Percentiles rank a stretch among this genome's conserved stretches.
phyloP scores from a whole-genome alignment of 176 grass and related monocot species.

The Cocos nucifera region DNA sequence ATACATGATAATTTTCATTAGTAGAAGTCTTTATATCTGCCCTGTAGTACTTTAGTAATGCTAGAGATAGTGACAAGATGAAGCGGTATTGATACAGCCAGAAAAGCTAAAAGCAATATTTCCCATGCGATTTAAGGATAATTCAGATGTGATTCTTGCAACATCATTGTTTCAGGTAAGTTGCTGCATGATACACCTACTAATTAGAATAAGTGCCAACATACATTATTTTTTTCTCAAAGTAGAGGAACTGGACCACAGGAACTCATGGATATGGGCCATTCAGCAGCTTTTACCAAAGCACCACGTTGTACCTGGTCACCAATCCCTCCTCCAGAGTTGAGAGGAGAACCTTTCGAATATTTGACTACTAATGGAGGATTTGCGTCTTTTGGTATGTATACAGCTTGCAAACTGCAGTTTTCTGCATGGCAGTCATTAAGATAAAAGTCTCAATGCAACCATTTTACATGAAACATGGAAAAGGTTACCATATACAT shows the following conservation, averaged over 20 bases:
- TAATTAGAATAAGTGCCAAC: background rate
- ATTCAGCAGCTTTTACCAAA: constrained; percentile 19
- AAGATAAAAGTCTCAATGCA: too few relatives aligned
- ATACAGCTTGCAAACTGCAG: background rate
- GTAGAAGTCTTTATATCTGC: too few relatives aligned
- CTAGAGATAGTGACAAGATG: too few relatives aligned
- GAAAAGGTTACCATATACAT: background rate
- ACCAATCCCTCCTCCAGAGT: constrained; percentile 66
- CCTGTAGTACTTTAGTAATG: too few relatives aligned
- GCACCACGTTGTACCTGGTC: constrained; percentile 72
- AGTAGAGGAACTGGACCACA: constrained; percentile 17
- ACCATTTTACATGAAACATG: too few relatives aligned
- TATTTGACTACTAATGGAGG: constrained; percentile 84
- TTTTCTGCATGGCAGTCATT: too few relatives aligned
- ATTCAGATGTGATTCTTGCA: constrained; percentile 68
- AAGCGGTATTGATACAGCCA: constrained; percentile 20
- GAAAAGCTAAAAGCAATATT: constrained; percentile 54
- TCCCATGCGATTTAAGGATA: constrained; percentile 82
- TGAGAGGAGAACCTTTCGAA: constrained; percentile 62
- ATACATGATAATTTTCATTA: too few relatives aligned
- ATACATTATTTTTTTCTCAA: constrained; percentile 4
- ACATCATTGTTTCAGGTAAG: constrained; percentile 79
- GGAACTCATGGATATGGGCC: constrained; percentile 60
- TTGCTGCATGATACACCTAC: background rate
- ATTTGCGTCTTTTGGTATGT: constrained; percentile 74